Conservation (phyloP, 179 eudicot genomes). For the Spergularia azorica region DNA sequence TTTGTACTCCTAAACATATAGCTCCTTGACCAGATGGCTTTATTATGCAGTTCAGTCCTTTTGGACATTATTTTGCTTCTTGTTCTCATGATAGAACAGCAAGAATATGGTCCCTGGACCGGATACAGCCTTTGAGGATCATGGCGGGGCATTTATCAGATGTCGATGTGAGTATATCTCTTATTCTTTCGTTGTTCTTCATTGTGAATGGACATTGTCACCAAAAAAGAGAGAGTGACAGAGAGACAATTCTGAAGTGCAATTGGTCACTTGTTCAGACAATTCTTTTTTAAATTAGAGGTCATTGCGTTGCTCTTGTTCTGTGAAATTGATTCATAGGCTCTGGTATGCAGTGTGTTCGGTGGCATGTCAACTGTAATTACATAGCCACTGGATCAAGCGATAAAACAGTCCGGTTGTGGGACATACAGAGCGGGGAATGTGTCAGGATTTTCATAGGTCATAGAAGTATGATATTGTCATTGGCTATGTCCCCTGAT, state of each 20-base stretch:
- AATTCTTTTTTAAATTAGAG: not conserved
- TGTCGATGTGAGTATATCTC: constrained; percentile 80
- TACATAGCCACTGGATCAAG: constrained; percentile 99
- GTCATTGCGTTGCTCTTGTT: not conserved
- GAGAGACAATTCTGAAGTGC: not conserved
- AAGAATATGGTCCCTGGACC: constrained; percentile 94
- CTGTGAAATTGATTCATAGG: constrained; percentile 17
- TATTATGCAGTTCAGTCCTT: constrained; percentile 90
- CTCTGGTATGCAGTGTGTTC: constrained; percentile 66
- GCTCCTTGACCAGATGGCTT: constrained; percentile 23
- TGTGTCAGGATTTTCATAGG: constrained; percentile 94
- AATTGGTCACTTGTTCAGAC: not conserved
- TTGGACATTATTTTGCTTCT: constrained; percentile 96
- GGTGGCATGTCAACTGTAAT: constrained; percentile 97
- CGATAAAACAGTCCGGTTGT: constrained; percentile 93
- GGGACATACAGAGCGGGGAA: constrained; percentile 97
- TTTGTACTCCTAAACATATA: not conserved
- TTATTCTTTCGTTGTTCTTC: not conserved
- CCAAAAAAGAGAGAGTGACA: not conserved
- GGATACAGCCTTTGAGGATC: constrained; percentile 88
- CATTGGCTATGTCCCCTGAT: constrained; percentile 95
- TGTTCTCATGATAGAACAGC: constrained; percentile 99
- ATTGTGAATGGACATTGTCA: not conserved
- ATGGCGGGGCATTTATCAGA: constrained; percentile 99
- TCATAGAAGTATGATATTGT: constrained; percentile 83